Base-by-base conservation (phyloP, 2,329 filamentous ascomycete species). In the Cladophialophora carrionii region DNA sequence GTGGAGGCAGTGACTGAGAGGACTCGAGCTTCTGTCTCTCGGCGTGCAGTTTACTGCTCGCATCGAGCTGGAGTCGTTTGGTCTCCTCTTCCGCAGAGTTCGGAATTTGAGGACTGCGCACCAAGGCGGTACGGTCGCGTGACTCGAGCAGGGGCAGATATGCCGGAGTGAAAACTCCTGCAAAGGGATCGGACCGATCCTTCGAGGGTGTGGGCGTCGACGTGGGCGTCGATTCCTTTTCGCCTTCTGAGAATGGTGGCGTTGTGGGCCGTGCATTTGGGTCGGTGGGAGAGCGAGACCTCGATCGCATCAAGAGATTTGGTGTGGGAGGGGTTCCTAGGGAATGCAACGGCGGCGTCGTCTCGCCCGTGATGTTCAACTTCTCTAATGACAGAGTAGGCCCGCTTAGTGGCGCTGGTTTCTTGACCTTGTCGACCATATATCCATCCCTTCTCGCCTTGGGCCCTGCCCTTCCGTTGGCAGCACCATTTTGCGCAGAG, bases 131-230 rank as follows among this genome's bases (percentile, higher is more conserved):
- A 14, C 51, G 67, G 48, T 69, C 67, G 26, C 61, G 53, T 17
- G 66, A 68, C 10, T 72, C 68, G 14, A 73, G 66, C 3, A 72
- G 63, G 10, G 67, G 68, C 10, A 72, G 61, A 54, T 69, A 72
- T 7, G 34, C 57, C 4, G 71, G 67, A 8, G 65, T 70, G 48
- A 71, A 71, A 4, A 70, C 54, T n/a, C 68, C 71, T 26, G 64
- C 66, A 54, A 71, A 70, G 52, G 63, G 52, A 49, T 68, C 64
- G 12, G 41, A 52, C n/a, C 54, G 52, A n/a, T 71, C 66, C 22
- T 49, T 54, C 5, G 52, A 54, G 10, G 69, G 66, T 46, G 63
- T 66, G 6, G 63, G 63, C 26, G 62, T 61, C 12, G 51, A 55
- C 17, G 52, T 24, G 2, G 43, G 61, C 14, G 43, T 57, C 46